Evolutionary conservation across 768 basidiomycete species (phyloP), one percentile per base, ranked within the genome.

Genomic region (Clathrus columnatus): DNA sequence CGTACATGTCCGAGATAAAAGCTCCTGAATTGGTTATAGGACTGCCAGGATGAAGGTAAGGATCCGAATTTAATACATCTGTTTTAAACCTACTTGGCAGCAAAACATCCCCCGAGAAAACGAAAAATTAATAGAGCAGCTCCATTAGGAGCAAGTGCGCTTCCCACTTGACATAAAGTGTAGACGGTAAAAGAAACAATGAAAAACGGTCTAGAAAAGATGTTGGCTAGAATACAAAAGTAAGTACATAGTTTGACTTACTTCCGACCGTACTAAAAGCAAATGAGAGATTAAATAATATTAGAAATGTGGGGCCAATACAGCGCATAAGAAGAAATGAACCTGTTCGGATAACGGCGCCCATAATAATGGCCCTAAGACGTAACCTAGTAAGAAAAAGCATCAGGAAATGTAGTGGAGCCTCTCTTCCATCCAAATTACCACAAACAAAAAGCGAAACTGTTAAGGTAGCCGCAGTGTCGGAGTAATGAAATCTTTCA

Each of bases 21-120:
- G 68, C 71, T 5, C 72, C 72, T 1, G 72, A 67, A 46, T 72
- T 72, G 30, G 72, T 73, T 43, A 75, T 60, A 0, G 69, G 67
- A 27, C 70, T 51, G 1, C 30, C 21, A 2, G 17, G 17, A n/a
- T 46, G 17, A 51, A 3, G 20, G 17, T 29, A 1, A 20, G 14
- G 50, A 8, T 3, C 3, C 18, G 23, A 16, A 16, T 5, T 7
- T 36, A 4, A 36, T 18, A 30, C 36, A 11, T 36, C n/a, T 11
- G 10, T 36, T 36, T 36, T 16, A 32, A 11, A 32, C 50, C 18
- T 30, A 51, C 50, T 41, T 68, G 1, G 68, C 58, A 5, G 72
- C 73, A 56, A 68, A 69, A 1, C 60, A 60, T 0, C 72, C 72
- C 14, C 68, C 63, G 17, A 73, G 52, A 54, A 74, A 69, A 14